Evolutionary conservation across 2,329 filamentous ascomycete species (phyloP).

Genomic region (Phialophora verrucosa): DNA sequence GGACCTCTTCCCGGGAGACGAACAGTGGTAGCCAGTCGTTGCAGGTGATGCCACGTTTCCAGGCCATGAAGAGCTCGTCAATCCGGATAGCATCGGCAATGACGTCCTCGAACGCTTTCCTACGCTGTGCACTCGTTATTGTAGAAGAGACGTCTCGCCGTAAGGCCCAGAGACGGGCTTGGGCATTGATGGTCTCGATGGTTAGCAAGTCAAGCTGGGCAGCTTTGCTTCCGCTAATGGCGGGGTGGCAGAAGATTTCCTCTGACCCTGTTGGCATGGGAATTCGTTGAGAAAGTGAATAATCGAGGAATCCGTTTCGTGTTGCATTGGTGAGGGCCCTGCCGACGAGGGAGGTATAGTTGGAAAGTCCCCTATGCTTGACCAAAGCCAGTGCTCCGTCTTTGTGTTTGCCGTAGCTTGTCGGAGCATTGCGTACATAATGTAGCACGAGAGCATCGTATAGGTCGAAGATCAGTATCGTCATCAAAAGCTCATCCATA

Average conservation of each 20-base stretch:
- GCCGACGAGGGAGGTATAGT: constrained; percentile 26
- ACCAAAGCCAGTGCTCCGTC: constrained; percentile 38
- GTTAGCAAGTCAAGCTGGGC: constrained; percentile 32
- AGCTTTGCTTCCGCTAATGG: constrained; percentile 18
- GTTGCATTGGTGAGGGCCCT: constrained; percentile 30
- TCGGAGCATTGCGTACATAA: constrained; percentile 23
- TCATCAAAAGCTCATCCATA: constrained; percentile 39
- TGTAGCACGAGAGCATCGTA: constrained; percentile 37
- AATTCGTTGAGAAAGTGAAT: constrained; percentile 28
- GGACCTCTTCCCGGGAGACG: constrained; percentile 32
- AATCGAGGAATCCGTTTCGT: constrained; percentile 30
- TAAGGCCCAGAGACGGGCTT: constrained; percentile 29
- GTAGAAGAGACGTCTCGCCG: neutral
- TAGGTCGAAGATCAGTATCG: constrained; percentile 39
- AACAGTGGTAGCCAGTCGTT: constrained; percentile 31
- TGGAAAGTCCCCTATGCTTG: constrained; percentile 30
- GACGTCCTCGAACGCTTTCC: constrained; percentile 18
- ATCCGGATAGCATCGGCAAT: constrained; percentile 33
- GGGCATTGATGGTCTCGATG: constrained; percentile 25
- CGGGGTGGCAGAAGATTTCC: constrained; percentile 32
- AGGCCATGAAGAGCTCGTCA: constrained; percentile 30
- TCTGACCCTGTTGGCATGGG: constrained; percentile 29
- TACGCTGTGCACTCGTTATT: neutral
- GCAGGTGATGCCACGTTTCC: constrained; percentile 30
- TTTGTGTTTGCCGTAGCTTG: constrained; percentile 35